Conservation (phyloP, 225 moss, liverwort and hornwort species). For the Pseudisothecium myosuroides region DNA sequence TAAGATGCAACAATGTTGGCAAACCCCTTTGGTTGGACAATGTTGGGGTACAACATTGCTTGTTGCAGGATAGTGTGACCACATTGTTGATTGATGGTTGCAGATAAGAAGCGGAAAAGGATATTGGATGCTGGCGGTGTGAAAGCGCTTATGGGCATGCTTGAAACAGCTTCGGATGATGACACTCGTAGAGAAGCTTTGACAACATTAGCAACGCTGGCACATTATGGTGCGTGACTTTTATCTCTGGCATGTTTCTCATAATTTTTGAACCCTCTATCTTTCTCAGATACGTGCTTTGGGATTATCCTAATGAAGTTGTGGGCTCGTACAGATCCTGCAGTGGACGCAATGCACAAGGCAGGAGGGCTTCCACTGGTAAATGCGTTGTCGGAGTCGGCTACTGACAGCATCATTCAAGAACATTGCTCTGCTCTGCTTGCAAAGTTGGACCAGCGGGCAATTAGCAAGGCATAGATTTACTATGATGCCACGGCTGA, state of each 20-base stretch:
- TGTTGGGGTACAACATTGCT: background rate
- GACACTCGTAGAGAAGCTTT: conserved; percentile 82
- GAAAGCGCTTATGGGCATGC: conserved; percentile 58
- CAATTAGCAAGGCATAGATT: conserved; percentile 6
- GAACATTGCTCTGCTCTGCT: conserved; percentile 44
- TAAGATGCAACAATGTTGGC: background rate
- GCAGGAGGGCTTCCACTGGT: conserved; percentile 43
- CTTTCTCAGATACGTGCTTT: background rate
- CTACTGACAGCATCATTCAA: conserved; percentile 47
- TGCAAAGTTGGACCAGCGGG: conserved; percentile 49
- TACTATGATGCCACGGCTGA: background rate
- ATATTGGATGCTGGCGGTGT: conserved; percentile 87
- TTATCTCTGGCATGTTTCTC: background rate
- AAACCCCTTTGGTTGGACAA: background rate
- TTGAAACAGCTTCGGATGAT: conserved; percentile 72
- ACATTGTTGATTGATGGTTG: background rate
- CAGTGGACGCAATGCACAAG: conserved; percentile 62
- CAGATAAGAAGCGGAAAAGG: conserved; percentile 73
- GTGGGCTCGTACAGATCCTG: conserved; percentile 48
- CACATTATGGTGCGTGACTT: conserved; percentile 50
- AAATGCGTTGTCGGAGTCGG: conserved; percentile 28
- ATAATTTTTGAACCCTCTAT: background rate
- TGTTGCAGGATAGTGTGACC: background rate
- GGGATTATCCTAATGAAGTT: background rate
- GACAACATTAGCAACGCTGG: conserved; percentile 60